Evolutionary conservation across 2,329 filamentous ascomycete species (phyloP), one percentile per base, ranked within the genome.

Genomic region (Clarireedia paspali): DNA sequence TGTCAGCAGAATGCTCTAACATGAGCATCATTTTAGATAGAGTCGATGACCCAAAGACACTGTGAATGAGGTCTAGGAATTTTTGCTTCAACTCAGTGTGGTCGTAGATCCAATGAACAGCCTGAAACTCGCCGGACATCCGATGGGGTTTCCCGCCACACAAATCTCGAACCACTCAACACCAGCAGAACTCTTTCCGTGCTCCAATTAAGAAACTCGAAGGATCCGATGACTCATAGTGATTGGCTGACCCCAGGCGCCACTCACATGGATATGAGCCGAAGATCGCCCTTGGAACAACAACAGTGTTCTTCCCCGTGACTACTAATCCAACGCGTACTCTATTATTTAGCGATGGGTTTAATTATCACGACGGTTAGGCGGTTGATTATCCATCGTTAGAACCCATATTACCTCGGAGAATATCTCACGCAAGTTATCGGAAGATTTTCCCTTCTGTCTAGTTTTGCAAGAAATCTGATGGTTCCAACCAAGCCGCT

Each of bases 1-100:
- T 34, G 12, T 34, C 10, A 34, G 10, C 30, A 34, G 10, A 34
- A 34, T 12, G 30, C 30, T 4, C 10, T 34, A 34, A 34, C 30
- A 34, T 34, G 30, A 34, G 9, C 30, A 34, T 12, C 30, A 9
- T 34, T 34, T 34, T 12, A 34, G 9, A 34, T 34, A 12, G 10
- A 3, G 10, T 34, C 10, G 9, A 12, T 34, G 30, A 12, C 30
- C 30, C 5, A 34, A 12, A 34, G 30, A 12, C 12, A 12, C 3
- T 12, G 10, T 34, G 10, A 34, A 34, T 34, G 30, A 12, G 10
- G 4, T 34, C 30, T 34, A 12, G 5, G 9, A 14, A 85, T 60
- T 73, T 20, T 20, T 20, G 20, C 20, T 20, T 20, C 20, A 20
- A 42, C 6, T 42, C 39, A 42, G n/a, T 17, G 20, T n/a, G 20